Evolutionary conservation across 148 eudicot species (phyloP), one percentile per base, ranked within the genome.

Genomic region (Rhododendron ovatum): DNA sequence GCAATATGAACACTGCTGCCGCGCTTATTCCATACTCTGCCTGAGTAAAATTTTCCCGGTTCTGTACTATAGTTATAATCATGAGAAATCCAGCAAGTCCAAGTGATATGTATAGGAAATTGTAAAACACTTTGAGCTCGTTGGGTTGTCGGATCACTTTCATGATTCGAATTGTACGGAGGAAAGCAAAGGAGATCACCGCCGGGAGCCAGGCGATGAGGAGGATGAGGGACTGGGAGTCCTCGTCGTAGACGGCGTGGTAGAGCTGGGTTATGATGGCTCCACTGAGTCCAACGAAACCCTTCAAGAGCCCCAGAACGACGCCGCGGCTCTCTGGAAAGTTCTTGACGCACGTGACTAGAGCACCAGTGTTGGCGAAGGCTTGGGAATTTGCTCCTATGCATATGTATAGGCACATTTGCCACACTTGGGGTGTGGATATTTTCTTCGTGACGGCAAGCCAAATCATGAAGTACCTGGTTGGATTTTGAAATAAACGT

Each of bases 161-260:
- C 83, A 89, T 78, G 33, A 89, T 78, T 55, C 90, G 77, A 43
- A 91, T 89, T 0, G 91, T 91, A 18, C 88, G 84, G 9, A 91
- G 75, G 69, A 91, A 91, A 7, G n/a, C 85, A 22, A 91, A 28
- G 2, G 92, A 91, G n/a, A 91, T 88, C 5, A 79, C 90, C 0
- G 92, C 90, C 5, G 91, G 91, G 4, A 91, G 90, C 92, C 92
- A 91, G 5, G 88, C 91, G 11, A 91, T 91, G 65, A 91, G 88
- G 37, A 91, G 80, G 69, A 91, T 91, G 10, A 91, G 85, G 7
- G 90, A 82, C 84, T 86, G 35, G 1, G 88, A 2, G 73, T 91
- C 88, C 3, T 86, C 8, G 4, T 84, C 81, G 18, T 89, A 91
- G 10, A 88, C 12, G 0, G 89, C 91, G 77, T 37, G 78, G 76